Base-by-base conservation (phyloP, 1,284 basidiomycete species). In the Trametes hirsuta region DNA sequence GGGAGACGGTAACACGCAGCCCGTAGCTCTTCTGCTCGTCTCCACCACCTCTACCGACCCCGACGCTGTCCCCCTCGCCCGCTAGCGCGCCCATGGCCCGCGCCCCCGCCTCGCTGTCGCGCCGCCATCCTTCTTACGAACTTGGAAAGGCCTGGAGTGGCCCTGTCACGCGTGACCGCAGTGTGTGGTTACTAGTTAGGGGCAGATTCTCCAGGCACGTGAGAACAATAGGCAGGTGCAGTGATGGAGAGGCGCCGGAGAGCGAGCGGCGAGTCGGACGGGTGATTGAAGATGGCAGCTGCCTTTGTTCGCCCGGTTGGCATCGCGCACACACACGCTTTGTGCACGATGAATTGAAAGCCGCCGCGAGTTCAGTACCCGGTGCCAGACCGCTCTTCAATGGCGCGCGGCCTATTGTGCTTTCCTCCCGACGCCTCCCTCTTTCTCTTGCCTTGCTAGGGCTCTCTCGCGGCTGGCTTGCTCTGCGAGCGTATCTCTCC, bases 211-310 rank as follows among this genome's bases (percentile, higher is more conserved):
- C 21, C 39, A 48, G 50, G 50, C 64, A 66, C 64, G 64, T 66
- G 64, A 61, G 54, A 18, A 66, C 64, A 65, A 65, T 60, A 52
- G 56, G 56, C 49, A 58, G 39, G 56, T 47, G 47, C 24, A 41
- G 53, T 55, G 53, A 40, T 55, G 46, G 49, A 45, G 30, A 51
- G 35, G 41, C 55, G 55, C 54, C 47, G 42, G 42, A n/a, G 41
- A 24, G 39, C 55, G 37, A 41, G 45, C 25, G n/a, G n/a, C n/a
- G n/a, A n/a, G n/a, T n/a, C n/a, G 22, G 9, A 15, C 34, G 39
- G 35, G 15, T 37, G 18, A 46, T 30, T 40, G n/a, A n/a, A n/a
- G n/a, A n/a, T n/a, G 37, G 47, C 4, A 18, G 35, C 47, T n/a
- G 21, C 36, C 48, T 50, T 50, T 50, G 48, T 40, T 25, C 54